Evolutionary conservation across 2,329 filamentous ascomycete genomes (phyloP), one percentile per base, ranked within the genome.

Genomic region (Epicoccum sorghinum): DNA sequence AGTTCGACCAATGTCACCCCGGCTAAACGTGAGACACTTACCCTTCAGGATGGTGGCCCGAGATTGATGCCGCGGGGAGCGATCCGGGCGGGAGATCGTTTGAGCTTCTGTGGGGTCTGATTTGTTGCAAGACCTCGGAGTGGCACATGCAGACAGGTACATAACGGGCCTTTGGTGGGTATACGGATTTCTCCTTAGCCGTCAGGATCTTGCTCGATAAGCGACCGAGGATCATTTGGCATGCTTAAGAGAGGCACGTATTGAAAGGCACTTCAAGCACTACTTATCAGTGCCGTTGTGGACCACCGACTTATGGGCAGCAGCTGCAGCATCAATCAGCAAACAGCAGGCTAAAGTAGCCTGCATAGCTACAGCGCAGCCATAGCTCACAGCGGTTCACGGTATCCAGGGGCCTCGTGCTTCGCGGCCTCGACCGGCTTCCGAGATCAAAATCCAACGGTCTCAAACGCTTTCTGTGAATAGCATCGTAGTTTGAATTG

Each of bases 51-150:
- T 37, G 51, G 45, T 52, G 51, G 58, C 47, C 52, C 48, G 54
- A 57, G 45, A 47, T 50, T 47, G 51, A 49, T 33, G 22, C 49
- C 35, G 52, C 46, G 55, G 55, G 57, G 55, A 41, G n/a, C 43
- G 49, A 58, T 47, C 54, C 52, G 55, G 39, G 36, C 55, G 58
- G 57, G 56, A 59, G 57, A 61, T 60, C 58, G 57, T 18, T 50
- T 48, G 41, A 39, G 18, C 40, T 42, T 18, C 27, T 54, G 47
- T 40, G 51, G 45, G 41, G 46, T 36, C 46, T 32, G 29, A 13
- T 42, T 38, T 32, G 46, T 49, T 38, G 27, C 46, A 47, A 47
- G 42, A 37, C 49, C 39, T 47, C n/a, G 12, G 10, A 14, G 45
- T 49, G 22, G 33, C 45, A 45, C 51, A 48, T 49, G 40, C 30